Evolutionary conservation across 345 rosid species (phyloP).

Genomic region (Punica granatum): DNA sequence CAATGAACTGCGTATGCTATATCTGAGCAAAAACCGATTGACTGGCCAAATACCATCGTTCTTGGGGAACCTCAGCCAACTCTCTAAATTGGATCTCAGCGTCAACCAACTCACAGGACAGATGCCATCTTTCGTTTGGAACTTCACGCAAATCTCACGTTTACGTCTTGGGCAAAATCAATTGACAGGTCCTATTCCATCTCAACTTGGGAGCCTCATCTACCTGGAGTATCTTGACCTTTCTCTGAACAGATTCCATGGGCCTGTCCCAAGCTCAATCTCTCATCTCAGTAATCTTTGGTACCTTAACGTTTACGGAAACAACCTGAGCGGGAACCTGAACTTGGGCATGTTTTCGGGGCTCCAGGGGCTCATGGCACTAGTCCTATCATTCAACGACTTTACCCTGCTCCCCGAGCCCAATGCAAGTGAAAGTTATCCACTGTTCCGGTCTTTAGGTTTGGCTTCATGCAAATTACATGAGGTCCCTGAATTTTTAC

Average conservation of each 20-base stretch:
- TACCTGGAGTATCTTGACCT: neutral
- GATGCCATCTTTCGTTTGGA: slow-evolving; percentile 1
- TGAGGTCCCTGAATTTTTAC: slow-evolving; percentile 14
- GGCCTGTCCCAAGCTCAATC: slow-evolving; percentile 5
- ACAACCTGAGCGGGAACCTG: slow-evolving; percentile 3
- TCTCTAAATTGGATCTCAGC: neutral
- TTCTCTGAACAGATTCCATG: neutral
- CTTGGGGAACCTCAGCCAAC: slow-evolving; percentile 1
- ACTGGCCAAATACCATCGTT: neutral
- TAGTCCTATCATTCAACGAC: slow-evolving; percentile 9
- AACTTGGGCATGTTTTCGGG: neutral
- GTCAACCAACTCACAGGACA: neutral
- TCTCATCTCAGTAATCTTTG: neutral
- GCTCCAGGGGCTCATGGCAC: accelerated
- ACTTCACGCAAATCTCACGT: neutral
- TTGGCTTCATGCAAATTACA: slow-evolving; percentile 17
- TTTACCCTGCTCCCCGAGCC: neutral
- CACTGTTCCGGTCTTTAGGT: neutral
- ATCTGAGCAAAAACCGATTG: too few species aligned
- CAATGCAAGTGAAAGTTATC: neutral
- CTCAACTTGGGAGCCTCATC: neutral
- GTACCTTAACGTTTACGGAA: neutral
- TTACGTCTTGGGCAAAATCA: neutral
- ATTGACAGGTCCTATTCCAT: neutral
- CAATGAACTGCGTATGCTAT: neutral